Percentiles rank a stretch among this genome's conserved stretches.
Evolutionary conservation across 345 rosid genomes (phyloP).

Genomic region (Bretschneidera sinensis): DNA sequence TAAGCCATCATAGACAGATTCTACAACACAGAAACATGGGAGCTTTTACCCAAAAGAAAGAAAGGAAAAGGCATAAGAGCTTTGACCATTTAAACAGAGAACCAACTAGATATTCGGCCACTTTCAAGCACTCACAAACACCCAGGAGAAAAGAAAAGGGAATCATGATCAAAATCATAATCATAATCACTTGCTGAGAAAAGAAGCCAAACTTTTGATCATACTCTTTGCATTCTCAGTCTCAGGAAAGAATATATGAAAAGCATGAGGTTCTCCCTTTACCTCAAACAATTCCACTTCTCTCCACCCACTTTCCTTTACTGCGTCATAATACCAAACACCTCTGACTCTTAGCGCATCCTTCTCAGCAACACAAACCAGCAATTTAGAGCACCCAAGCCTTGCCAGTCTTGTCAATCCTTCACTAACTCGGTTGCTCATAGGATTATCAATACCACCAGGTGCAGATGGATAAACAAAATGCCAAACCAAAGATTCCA

Average conservation of each 20-base stretch:
- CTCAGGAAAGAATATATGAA: constrained; percentile 18
- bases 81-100: too few relatives aligned
- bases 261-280: constrained; percentile 31
- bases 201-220: constrained; percentile 20
- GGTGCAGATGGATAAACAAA: constrained; percentile 16
- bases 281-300: constrained; percentile 29
- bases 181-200: too few relatives aligned
- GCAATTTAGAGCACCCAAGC: constrained; percentile 23
- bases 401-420: constrained; percentile 23
- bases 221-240: constrained; percentile 17
- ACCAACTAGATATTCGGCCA: too few relatives aligned
- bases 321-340: constrained; percentile 12
- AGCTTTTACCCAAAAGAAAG: too few relatives aligned
- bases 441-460: constrained; percentile 22
- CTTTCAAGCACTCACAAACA: too few relatives aligned
- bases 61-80: too few relatives aligned
- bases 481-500: neutral
- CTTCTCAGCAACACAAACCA: constrained; percentile 29
- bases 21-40: too few relatives aligned
- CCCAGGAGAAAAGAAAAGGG: too few relatives aligned
- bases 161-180: too few relatives aligned
- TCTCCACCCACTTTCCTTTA: constrained; percentile 29
- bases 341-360: constrained; percentile 30
- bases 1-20: too few relatives aligned
- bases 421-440: constrained; percentile 18